Conservation (phyloP, 192 early-diverging fungal species). For the Mycoemilia scoparia region DNA sequence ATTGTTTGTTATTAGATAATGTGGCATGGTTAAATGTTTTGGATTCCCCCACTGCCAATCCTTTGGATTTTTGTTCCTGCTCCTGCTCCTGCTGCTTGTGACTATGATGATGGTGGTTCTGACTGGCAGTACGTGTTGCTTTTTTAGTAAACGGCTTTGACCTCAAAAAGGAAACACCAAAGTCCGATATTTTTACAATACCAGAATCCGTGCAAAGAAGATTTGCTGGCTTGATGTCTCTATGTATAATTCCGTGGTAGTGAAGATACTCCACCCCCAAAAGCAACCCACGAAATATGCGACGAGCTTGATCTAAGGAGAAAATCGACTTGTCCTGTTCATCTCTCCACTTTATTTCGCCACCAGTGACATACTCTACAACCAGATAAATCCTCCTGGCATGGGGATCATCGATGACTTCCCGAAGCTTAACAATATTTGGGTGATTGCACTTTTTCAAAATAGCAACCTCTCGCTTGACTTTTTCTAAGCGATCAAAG, state of each 20-base stretch:
- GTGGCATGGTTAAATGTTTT: no score
- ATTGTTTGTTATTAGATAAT: no score
- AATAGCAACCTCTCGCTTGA: constrained; percentile 88
- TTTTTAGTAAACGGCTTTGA: constrained; percentile 16
- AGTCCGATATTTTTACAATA: constrained; percentile 92
- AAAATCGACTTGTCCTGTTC: constrained; percentile 40
- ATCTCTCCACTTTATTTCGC: constrained; percentile 82
- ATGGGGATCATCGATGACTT: constrained; percentile 89
- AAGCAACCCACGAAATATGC: constrained; percentile 79
- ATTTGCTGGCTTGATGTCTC: constrained; percentile 97
- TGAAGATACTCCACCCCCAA: constrained; percentile 88
- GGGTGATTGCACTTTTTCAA: constrained; percentile 89
- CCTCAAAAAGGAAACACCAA: constrained; percentile 90
- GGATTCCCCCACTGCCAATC: no score
- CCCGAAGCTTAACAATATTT: constrained; percentile 71
- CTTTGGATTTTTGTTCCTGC: no score
- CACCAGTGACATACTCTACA: constrained; percentile 80
- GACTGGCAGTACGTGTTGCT: constrained; percentile 1
- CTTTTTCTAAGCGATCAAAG: constrained; percentile 46
- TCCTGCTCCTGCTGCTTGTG: no score
- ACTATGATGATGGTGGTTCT: not conserved
- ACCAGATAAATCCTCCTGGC: constrained; percentile 86
- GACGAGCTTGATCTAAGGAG: constrained; percentile 38
- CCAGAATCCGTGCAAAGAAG: constrained; percentile 56
- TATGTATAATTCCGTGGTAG: constrained; percentile 86